Conservation (phyloP, 495 filamentous ascomycete species). For the Penicillium turbatum region DNA sequence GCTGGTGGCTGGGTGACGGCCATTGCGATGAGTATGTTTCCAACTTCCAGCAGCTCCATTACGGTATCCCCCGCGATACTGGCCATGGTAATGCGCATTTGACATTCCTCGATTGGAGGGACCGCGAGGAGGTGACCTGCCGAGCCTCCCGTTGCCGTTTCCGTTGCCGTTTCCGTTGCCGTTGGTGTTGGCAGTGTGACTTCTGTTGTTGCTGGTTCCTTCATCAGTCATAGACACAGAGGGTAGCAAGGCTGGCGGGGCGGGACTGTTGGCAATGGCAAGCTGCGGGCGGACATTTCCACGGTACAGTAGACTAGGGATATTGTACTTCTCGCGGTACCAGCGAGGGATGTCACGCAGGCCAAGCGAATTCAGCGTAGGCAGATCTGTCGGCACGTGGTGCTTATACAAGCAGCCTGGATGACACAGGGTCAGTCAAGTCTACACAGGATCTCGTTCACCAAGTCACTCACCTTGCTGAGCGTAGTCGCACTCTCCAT, state of each 20-base stretch:
- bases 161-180: too few relatives aligned
- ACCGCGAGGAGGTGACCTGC: slow-evolving; percentile 4
- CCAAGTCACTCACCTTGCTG: slow-evolving; percentile 54
- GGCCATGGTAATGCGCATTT: neutral
- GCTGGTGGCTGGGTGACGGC: neutral
- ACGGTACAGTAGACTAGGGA: slow-evolving; percentile 28
- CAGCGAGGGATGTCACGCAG: slow-evolving; percentile 52
- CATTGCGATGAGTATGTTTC: neutral
- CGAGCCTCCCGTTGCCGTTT: neutral
- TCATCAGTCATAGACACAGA: neutral
- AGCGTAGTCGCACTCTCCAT: slow-evolving; percentile 76
- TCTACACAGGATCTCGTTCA: neutral
- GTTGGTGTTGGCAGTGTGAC: too few relatives aligned
- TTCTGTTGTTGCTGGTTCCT: too few relatives aligned
- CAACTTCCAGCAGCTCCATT: neutral
- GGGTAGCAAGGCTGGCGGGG: slow-evolving; percentile 17
- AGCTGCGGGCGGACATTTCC: slow-evolving; percentile 15
- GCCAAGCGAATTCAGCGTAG: slow-evolving; percentile 59
- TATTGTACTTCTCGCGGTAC: slow-evolving; percentile 47
- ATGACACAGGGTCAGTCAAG: slow-evolving; percentile 5
- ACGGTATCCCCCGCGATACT: neutral
- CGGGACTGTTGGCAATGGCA: slow-evolving; percentile 9
- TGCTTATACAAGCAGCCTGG: slow-evolving; percentile 77
- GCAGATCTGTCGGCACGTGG: slow-evolving; percentile 67
- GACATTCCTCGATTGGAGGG: neutral